Percentiles rank a stretch among this genome's conserved stretches.
phyloP scores from a whole-genome alignment of 768 basidiomycete species.

The Suillus paluster region DNA sequence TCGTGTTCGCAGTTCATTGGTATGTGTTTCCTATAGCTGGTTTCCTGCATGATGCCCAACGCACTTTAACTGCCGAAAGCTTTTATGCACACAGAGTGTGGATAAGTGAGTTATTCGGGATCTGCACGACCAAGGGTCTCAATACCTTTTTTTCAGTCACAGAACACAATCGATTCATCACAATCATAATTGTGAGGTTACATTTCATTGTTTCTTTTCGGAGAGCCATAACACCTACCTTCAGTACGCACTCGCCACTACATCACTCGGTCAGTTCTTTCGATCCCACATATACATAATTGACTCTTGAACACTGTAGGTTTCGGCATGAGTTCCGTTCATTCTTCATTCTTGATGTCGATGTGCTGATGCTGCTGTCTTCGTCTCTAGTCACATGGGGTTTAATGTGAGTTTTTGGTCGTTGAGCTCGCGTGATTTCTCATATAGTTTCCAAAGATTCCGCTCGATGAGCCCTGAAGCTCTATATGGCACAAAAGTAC shows the following conservation, averaged over 20 bases:
- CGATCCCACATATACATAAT: not conserved
- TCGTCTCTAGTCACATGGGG: slow-evolving; percentile 10
- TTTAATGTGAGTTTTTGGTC: not conserved
- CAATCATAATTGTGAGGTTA: slow-evolving; percentile 18
- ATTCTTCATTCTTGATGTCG: not conserved
- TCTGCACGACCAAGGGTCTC: not conserved
- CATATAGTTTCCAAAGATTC: slow-evolving; percentile 14
- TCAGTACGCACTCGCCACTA: slow-evolving; percentile 9
- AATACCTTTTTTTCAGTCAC: slow-evolving; percentile 20
- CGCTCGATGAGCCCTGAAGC: slow-evolving; percentile 10
- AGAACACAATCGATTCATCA: slow-evolving; percentile 19
- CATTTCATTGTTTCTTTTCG: not conserved
- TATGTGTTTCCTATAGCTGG: slow-evolving; percentile 2
- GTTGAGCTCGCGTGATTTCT: not conserved
- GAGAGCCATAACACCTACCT: slow-evolving; percentile 7
- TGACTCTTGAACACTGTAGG: slow-evolving; percentile 8
- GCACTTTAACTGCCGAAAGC: slow-evolving; percentile 10
- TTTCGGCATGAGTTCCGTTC: slow-evolving; percentile 19
- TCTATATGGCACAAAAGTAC: slow-evolving; percentile 13
- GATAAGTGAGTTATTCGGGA: slow-evolving; percentile 22
- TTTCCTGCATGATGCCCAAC: not conserved
- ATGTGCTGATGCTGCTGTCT: slow-evolving; percentile 5
- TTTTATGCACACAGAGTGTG: slow-evolving; percentile 32
- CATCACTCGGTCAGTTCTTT: slow-evolving; percentile 19
- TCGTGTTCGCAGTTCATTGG: slow-evolving; percentile 28